These are phyloP conservation scores for Cryphonectria nitschkei DNA, from an alignment of 2,329 filamentous ascomycete genomes.

Conservation along the genomic window DNA sequence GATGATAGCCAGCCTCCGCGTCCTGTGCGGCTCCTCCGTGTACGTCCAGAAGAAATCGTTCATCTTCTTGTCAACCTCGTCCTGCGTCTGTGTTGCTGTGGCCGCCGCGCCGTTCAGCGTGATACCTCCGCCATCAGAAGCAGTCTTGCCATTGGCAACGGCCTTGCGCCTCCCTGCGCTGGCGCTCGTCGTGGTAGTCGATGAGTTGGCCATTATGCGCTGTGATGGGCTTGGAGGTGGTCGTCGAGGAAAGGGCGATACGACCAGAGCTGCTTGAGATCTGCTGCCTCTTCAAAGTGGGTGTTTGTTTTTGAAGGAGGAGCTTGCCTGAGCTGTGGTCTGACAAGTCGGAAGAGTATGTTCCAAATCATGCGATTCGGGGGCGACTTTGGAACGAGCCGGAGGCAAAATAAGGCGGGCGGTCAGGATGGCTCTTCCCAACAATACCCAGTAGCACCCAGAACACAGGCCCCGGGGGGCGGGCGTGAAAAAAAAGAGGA, in stretches of 20 bases:
- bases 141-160: slow-evolving; percentile 29
- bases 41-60: slow-evolving; percentile 97
- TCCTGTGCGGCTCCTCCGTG: slow-evolving; percentile 95
- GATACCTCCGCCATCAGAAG: slow-evolving; percentile 15
- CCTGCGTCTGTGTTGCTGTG: slow-evolving; percentile 42
- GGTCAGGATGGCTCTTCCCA: slow-evolving; percentile 13
- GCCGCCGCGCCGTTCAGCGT: slow-evolving; percentile 25
- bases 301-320: background rate
- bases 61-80: slow-evolving; percentile 43
- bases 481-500: background rate
- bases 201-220: slow-evolving; percentile 36
- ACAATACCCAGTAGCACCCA: slow-evolving; percentile 10
- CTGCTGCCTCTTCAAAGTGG: background rate
- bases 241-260: background rate
- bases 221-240: slow-evolving; percentile 7
- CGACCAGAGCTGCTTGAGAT: background rate
- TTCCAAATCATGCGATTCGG: slow-evolving; percentile 29
- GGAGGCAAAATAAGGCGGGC: slow-evolving; percentile 16
- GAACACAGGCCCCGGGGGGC: background rate
- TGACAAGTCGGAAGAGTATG: slow-evolving; percentile 23
- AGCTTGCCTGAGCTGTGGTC: slow-evolving; percentile 20
- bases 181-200: slow-evolving; percentile 33
- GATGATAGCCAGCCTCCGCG: slow-evolving; percentile 89
- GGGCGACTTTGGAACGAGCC: slow-evolving; percentile 22
- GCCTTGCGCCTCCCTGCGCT: slow-evolving; percentile 34